Percentiles rank a stretch among this genome's conserved stretches.
Evolutionary conservation across 495 filamentous ascomycete species (phyloP).

Genomic region (Penicillium coffeae): DNA sequence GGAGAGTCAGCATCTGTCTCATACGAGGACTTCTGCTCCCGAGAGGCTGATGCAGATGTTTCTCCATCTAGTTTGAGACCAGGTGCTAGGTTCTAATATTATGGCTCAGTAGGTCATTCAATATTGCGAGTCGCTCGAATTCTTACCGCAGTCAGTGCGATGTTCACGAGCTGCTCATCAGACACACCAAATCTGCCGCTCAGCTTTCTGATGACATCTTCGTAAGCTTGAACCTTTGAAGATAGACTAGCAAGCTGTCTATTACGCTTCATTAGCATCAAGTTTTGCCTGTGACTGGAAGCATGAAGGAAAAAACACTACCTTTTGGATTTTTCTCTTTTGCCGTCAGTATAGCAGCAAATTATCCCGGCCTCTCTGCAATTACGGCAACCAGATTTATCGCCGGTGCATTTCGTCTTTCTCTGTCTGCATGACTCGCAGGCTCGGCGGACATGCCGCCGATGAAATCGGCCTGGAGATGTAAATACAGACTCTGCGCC

Average conservation of each 20-base stretch:
- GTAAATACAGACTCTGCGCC: constrained; percentile 35
- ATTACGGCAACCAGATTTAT: constrained; percentile 51
- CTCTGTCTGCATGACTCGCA: constrained; percentile 47
- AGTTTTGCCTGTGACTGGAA: no score
- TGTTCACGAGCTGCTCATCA: constrained; percentile 37
- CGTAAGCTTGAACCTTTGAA: constrained; percentile 47
- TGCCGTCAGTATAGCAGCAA: constrained; percentile 56
- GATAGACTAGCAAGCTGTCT: constrained; percentile 49
- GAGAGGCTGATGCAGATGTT: constrained; percentile 5
- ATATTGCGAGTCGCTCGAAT: background rate
- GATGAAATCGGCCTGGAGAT: constrained; percentile 36
- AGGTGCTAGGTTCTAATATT: background rate
- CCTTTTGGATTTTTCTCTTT: constrained; percentile 55
- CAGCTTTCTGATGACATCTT: constrained; percentile 38
- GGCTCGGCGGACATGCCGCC: constrained; percentile 43
- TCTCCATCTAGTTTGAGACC: constrained; percentile 26
- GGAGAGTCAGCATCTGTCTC: constrained; percentile 19
- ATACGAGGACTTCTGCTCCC: constrained; percentile 3
- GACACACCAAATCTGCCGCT: constrained; percentile 37
- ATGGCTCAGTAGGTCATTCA: background rate
- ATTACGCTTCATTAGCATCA: no score
- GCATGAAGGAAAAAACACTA: no score
- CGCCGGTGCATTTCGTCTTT: constrained; percentile 59
- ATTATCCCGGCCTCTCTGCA: constrained; percentile 47
- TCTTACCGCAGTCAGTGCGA: constrained; percentile 33